These are phyloP conservation scores for Dimocarpus longan DNA, from an alignment of 345 rosid genomes.

Conservation along the genomic window DNA sequence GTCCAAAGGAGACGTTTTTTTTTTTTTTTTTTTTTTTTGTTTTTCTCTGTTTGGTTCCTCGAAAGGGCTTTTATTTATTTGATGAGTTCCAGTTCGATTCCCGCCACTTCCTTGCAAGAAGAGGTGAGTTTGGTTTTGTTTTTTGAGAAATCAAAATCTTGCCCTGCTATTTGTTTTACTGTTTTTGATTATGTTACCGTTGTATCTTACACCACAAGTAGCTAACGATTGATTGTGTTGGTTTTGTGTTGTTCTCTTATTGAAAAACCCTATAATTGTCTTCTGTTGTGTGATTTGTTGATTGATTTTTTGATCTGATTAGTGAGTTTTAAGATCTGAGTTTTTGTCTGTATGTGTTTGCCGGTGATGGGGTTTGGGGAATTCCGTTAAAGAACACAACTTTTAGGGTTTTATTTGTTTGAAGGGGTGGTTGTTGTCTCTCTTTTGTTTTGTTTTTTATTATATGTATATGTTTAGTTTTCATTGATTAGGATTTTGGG, in stretches of 20 bases:
- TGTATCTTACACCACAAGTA: slow-evolving; percentile 20
- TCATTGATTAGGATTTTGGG: slow-evolving; percentile 40
- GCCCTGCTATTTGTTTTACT: neutral
- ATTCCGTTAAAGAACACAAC: slow-evolving; percentile 19
- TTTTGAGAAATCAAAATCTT: neutral
- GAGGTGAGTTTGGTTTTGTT: slow-evolving; percentile 41
- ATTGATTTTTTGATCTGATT: slow-evolving; percentile 35
- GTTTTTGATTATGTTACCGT: slow-evolving; percentile 29
- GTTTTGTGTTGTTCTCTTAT: slow-evolving; percentile 3
- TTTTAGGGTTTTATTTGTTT: slow-evolving; percentile 30
- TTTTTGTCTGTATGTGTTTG: slow-evolving; percentile 29
- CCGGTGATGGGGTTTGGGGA: slow-evolving; percentile 28
- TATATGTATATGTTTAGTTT: slow-evolving; percentile 10
- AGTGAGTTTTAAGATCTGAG: slow-evolving; percentile 55
- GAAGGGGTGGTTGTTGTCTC: neutral
- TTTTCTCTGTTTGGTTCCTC: slow-evolving; percentile 17
- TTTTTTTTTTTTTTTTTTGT: slow-evolving; percentile 13
- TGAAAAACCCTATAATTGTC: slow-evolving; percentile 38
- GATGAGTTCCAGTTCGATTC: slow-evolving; percentile 61
- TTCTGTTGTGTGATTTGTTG: neutral
- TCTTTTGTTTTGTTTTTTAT: neutral
- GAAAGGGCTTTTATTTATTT: slow-evolving; percentile 25
- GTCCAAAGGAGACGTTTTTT: slow-evolving; percentile 10
- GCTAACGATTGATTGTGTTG: slow-evolving; percentile 27
- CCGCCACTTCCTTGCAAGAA: slow-evolving; percentile 48